Conservation (phyloP, 371 early-diverging fungal genomes). For the Actinomucor elegans region DNA sequence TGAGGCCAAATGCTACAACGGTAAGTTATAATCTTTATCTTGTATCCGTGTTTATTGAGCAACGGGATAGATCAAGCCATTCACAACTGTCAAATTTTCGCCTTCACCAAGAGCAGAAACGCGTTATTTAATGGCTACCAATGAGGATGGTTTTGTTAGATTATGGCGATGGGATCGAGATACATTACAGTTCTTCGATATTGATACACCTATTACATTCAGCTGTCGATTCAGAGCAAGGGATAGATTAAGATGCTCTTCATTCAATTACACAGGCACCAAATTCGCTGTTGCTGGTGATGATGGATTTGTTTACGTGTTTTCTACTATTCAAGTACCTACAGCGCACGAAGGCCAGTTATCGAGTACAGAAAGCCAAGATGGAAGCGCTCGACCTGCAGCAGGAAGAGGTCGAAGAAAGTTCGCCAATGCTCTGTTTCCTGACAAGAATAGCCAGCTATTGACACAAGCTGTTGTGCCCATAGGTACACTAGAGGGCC, state of each 20-base stretch:
- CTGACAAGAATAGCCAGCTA: constrained; percentile 31
- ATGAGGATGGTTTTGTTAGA: constrained; percentile 74
- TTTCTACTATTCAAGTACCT: constrained; percentile 52
- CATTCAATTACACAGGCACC: constrained; percentile 81
- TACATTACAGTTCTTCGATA: constrained; percentile 50
- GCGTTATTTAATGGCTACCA: constrained; percentile 74
- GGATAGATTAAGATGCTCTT: constrained; percentile 65
- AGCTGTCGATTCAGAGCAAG: constrained; percentile 62
- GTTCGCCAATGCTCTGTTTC: constrained; percentile 38
- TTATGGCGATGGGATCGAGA: constrained; percentile 76
- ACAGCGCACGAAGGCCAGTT: constrained; percentile 8
- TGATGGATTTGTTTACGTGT: constrained; percentile 78
- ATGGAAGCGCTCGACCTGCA: neutral
- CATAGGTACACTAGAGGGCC: constrained; percentile 73
- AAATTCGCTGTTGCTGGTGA: constrained; percentile 80
- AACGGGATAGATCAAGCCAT: constrained; percentile 65
- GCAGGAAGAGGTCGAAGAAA: constrained; percentile 26
- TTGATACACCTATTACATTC: constrained; percentile 60
- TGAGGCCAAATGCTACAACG: constrained; percentile 42
- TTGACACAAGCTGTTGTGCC: constrained; percentile 58
- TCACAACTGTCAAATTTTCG: constrained; percentile 80
- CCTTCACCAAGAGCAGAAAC: constrained; percentile 75
- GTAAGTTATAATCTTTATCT: too few relatives aligned
- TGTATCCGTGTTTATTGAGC: too few relatives aligned
- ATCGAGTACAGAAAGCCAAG: neutral